These are phyloP conservation scores for Candida sanyaensis DNA, from an alignment of 1,139 yeast genomes.

Conservation along the genomic window DNA sequence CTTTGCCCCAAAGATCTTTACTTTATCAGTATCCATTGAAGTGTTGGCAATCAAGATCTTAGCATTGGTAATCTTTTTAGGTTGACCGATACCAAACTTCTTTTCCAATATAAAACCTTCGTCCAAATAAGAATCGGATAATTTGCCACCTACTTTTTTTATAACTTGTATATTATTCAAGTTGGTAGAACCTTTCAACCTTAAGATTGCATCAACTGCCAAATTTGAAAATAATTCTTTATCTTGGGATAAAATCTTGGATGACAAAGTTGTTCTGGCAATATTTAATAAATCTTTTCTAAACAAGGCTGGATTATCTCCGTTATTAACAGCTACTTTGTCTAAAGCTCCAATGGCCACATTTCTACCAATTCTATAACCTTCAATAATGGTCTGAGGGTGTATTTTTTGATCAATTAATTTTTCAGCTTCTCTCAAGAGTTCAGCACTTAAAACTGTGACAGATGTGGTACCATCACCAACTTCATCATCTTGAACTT, in stretches of 20 bases:
- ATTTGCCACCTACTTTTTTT: conserved; percentile 90
- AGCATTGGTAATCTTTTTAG: conserved; percentile 81
- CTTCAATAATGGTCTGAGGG: conserved; percentile 97
- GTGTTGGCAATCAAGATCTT: conserved; percentile 92
- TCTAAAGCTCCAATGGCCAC: conserved; percentile 84
- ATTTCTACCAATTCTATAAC: conserved; percentile 83
- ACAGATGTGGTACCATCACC: conserved; percentile 99
- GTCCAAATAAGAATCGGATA: conserved; percentile 89
- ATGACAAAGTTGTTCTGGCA: conserved; percentile 91
- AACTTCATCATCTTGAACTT: conserved; percentile 97
- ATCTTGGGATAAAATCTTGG: conserved; percentile 93
- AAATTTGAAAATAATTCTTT: conserved; percentile 83
- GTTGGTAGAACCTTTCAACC: conserved; percentile 93
- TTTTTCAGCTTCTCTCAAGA: conserved; percentile 92
- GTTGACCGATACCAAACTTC: conserved; percentile 92
- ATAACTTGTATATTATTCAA: conserved; percentile 92
- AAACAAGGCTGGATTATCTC: conserved; percentile 61
- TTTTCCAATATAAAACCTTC: conserved; percentile 94
- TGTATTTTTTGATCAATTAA: conserved; percentile 91
- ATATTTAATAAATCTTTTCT: conserved; percentile 78
- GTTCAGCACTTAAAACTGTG: conserved; percentile 88
- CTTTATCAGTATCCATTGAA: conserved; percentile 96
- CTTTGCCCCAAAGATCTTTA: conserved; percentile 96
- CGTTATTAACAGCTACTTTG: conserved; percentile 75
- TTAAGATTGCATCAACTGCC: conserved; percentile 92